A percentile compares a stretch with the other conserved stretches of the same genome.
These are phyloP conservation scores for Centrapalus pauciflorus DNA, from an alignment of 129 eudicot genomes.

Conservation along the genomic window DNA sequence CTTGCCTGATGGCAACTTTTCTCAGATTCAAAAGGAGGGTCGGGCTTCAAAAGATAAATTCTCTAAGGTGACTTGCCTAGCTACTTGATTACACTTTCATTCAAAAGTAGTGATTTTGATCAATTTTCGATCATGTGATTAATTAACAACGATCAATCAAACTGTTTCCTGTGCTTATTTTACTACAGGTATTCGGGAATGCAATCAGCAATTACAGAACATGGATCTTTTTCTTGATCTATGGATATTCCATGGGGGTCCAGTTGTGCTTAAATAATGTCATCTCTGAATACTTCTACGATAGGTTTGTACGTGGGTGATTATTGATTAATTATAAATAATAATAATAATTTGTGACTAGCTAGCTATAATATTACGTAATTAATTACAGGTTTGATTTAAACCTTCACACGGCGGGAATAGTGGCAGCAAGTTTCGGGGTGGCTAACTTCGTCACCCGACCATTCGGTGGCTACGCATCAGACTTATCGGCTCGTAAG, in stretches of 20 bases:
- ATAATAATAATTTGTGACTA: too few relatives aligned
- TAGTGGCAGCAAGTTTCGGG: constrained; percentile 50
- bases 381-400: constrained; percentile 41
- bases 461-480: constrained; percentile 42
- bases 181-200: constrained; percentile 21
- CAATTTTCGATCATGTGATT: not conserved
- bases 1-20: constrained; percentile 48
- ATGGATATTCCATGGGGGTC: constrained; percentile 36
- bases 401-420: constrained; percentile 53
- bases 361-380: too few relatives aligned
- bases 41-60: constrained; percentile 29
- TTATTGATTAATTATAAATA: too few relatives aligned
- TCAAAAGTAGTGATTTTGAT: too few relatives aligned
- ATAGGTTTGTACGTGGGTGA: too few relatives aligned
- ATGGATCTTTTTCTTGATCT: constrained; percentile 26
- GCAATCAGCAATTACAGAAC: constrained; percentile 29
- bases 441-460: constrained; percentile 40
- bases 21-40: constrained; percentile 33
- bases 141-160: not conserved
- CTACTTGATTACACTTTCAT: not conserved
- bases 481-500: constrained; percentile 34
- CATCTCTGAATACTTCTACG: constrained; percentile 31
- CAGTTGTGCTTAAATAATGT: constrained; percentile 36
- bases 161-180: not conserved
- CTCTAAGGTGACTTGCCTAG: constrained; percentile 17